Base-by-base conservation (phyloP, 78 protist species). In the Polysphondylium violaceum region DNA sequence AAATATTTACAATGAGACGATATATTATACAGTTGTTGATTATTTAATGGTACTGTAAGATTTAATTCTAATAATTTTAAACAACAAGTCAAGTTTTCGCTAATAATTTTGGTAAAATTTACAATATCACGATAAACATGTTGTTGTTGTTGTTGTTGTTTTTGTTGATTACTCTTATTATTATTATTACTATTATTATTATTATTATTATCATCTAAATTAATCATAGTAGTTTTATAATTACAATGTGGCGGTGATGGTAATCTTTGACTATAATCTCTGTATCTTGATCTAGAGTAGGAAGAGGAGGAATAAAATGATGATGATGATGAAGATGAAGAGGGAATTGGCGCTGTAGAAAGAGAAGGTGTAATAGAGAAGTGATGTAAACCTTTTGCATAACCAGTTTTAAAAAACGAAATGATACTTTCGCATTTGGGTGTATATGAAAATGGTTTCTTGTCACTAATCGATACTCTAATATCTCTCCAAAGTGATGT, bases 351-450 rank as follows among this genome's bases (percentile, higher is more conserved):
- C 33, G 3, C 53, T 27, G 21, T 38, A 44, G 25, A 68, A 35
- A 44, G 59, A 68, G 11, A 14, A 72, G 77, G 25, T 4, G 9
- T 53, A 9, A 76, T 60, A 29, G 63, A 63, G n/a, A 76, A 60
- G 14, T 25, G 31, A 47, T 76, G 87, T 55, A 76, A 27, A 33
- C 53, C 25, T 47, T 38, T 60, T 43, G 75, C 73, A 63, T 63
- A 63, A 36, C 87, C 73, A 51, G 29, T 76, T 14, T 76, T 63
- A 76, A 76, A 76, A 63, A 44, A 76, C 3, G 87, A 76, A 31
- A 76, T n/a, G 14, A 76, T 47, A 38, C 63, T 25, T 33, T 55
- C n/a, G n/a, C 41, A 17, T 43, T 60, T 41, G 43, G 87, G 87
- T 47, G 60, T 55, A n/a, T 63, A 43, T 17, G 38, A n/a, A 14